Evolutionary conservation across 2,329 filamentous ascomycete genomes (phyloP), one percentile per base, ranked within the genome.

Genomic region (Sporothrix pallida): DNA sequence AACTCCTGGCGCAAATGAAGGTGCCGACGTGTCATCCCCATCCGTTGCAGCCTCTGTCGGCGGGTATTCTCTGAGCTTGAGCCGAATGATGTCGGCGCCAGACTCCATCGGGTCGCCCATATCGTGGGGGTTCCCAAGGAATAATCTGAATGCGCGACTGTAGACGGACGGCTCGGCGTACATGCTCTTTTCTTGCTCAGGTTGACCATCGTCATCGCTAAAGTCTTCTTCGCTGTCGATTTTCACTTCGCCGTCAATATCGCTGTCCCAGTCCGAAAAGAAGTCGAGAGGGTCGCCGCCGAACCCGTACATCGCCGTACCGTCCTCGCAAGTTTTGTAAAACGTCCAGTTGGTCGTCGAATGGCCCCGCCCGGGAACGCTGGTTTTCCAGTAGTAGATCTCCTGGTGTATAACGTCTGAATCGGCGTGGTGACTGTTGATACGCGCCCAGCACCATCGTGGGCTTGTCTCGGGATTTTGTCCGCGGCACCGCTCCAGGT

Each of bases 251-350:
- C 31, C 31, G 2, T 37, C 31, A 37, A 37, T 12, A 6, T 65
- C 62, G 52, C 71, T 72, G 63, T 72, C 62, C 71, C 71, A 72
- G 31, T 72, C 71, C 1, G 62, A 37, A 69, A 68, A 72, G 37
- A 46, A 72, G 7, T 72, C 50, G 2, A 72, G 50, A 37, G 56
- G 71, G 0, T 72, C 71, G 10, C 7, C 31, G 9, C 71, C 71
- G 15, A 46, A 31, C 12, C 48, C 71, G 15, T 58, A 12, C 13
- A 4, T 60, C 13, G 54, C 46, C 10, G 44, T 54, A 2, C 60
- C 70, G n/a, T 72, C 58, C 13, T 17, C 26, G 17, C 44, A 26
- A 13, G 67, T 50, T 13, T 65, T 17, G 37, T 44, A 12, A 26
- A 72, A 72, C 10, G 56, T 58, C 56, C 56, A 58, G 23, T 58